Evolutionary conservation across 768 basidiomycete species (phyloP).

Genomic region (Exidia glandulosa): DNA sequence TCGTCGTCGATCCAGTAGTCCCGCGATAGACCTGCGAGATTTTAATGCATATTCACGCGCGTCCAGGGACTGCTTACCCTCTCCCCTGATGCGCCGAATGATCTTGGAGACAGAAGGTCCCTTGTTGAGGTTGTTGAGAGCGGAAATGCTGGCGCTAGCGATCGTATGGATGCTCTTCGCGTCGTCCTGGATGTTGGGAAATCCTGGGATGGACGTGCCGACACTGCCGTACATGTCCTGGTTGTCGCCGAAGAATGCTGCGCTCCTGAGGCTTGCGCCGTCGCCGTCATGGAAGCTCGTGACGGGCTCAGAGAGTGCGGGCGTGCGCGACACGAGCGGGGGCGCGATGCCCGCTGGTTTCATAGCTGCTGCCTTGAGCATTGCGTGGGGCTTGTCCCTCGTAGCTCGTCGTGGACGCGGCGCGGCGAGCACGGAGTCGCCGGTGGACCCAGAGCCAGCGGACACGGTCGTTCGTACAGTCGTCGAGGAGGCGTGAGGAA

Average conservation of each 20-base stretch:
- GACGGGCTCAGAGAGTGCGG: constrained; percentile 62
- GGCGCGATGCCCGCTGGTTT: constrained; percentile 44
- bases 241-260: constrained; percentile 23
- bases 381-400: constrained; percentile 48
- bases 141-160: constrained; percentile 32
- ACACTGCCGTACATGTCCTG: constrained; percentile 47
- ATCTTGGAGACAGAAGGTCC: constrained; percentile 84
- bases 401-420: constrained; percentile 31
- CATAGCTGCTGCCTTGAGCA: constrained; percentile 38
- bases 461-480: neutral
- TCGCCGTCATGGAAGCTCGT: constrained; percentile 53
- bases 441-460: neutral
- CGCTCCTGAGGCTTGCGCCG: constrained; percentile 47
- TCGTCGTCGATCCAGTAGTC: constrained; percentile 99
- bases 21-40: constrained; percentile 57
- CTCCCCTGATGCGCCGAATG: constrained; percentile 80
- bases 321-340: constrained; percentile 75
- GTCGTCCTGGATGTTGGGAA: constrained; percentile 77
- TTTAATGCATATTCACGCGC: neutral
- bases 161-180: constrained; percentile 75
- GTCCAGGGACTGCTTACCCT: no score
- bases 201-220: constrained; percentile 61
- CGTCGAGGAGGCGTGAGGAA: constrained; percentile 26
- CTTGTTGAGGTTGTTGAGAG: constrained; percentile 22
- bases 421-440: constrained; percentile 14